Percentiles rank a stretch among this genome's conserved stretches.
Conservation (phyloP, 805 yeast species). For the Cyberlindnera japonica region DNA sequence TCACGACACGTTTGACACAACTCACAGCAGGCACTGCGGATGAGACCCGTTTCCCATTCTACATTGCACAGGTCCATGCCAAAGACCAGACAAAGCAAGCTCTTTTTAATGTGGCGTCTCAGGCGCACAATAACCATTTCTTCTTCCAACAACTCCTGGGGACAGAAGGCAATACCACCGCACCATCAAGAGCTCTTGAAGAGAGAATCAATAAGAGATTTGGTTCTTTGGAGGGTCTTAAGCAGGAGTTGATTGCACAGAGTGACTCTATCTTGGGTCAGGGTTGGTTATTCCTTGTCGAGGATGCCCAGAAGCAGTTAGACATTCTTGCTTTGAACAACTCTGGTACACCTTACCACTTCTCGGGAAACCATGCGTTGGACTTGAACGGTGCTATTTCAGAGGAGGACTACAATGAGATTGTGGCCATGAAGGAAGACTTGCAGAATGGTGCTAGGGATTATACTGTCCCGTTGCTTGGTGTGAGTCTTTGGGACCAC, state of each 20-base stretch:
- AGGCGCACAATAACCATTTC: slow-evolving; percentile 87
- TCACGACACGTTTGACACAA: slow-evolving; percentile 56
- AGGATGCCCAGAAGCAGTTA: slow-evolving; percentile 55
- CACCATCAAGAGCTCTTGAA: slow-evolving; percentile 35
- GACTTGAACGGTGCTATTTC: slow-evolving; percentile 75
- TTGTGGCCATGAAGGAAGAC: slow-evolving; percentile 40
- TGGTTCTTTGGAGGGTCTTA: slow-evolving; percentile 30
- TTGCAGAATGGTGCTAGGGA: slow-evolving; percentile 45
- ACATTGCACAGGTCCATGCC: slow-evolving; percentile 63
- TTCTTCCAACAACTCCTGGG: slow-evolving; percentile 61
- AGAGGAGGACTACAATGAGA: slow-evolving; percentile 47
- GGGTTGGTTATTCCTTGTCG: slow-evolving; percentile 79
- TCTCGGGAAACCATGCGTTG: slow-evolving; percentile 62
- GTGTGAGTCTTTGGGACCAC: slow-evolving; percentile 82
- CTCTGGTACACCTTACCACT: slow-evolving; percentile 75
- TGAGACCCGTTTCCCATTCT: slow-evolving; percentile 74
- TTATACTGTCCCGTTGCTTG: slow-evolving; percentile 69
- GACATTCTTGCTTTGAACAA: slow-evolving; percentile 56
- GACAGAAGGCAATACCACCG: slow-evolving; percentile 22
- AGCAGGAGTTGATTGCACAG: slow-evolving; percentile 11
- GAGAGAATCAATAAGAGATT: slow-evolving; percentile 35
- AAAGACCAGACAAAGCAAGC: slow-evolving; percentile 61
- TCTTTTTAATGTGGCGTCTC: slow-evolving; percentile 85
- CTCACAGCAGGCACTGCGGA: slow-evolving; percentile 74
- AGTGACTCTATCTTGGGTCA: slow-evolving; percentile 39